These are phyloP conservation scores for Cytospora leucostoma DNA, from an alignment of 2,329 filamentous ascomycete species.

Conservation along the genomic window DNA sequence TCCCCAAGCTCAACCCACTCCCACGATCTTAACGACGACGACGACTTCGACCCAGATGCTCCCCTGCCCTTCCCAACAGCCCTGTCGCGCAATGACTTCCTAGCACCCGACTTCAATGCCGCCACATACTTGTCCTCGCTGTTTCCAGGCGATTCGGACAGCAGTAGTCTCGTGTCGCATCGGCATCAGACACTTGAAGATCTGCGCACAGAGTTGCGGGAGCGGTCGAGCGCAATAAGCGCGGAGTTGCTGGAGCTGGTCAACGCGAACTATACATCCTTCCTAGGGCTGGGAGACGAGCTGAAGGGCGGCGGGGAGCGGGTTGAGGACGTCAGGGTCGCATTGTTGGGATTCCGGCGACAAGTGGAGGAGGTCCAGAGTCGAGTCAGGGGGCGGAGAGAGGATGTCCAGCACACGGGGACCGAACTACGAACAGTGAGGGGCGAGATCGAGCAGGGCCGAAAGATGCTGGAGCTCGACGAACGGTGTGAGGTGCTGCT, in stretches of 20 bases:
- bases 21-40: slow-evolving; percentile 42
- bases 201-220: slow-evolving; percentile 80
- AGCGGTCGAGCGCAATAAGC: slow-evolving; percentile 76
- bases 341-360: slow-evolving; percentile 79
- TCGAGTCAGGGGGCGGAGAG: slow-evolving; percentile 63
- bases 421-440: slow-evolving; percentile 68
- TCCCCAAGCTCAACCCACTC: slow-evolving; percentile 38
- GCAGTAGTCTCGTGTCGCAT: slow-evolving; percentile 62
- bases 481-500: slow-evolving; percentile 65
- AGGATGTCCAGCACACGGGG: slow-evolving; percentile 63
- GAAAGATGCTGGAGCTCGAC: slow-evolving; percentile 67
- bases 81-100: slow-evolving; percentile 80
- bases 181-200: slow-evolving; percentile 97
- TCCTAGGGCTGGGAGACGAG: slow-evolving; percentile 78
- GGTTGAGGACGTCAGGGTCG: slow-evolving; percentile 86
- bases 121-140: slow-evolving; percentile 69
- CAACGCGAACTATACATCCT: slow-evolving; percentile 92
- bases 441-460: slow-evolving; percentile 60
- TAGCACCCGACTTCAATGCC: slow-evolving; percentile 75
- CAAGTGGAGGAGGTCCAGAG: slow-evolving; percentile 75
- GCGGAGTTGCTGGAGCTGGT: slow-evolving; percentile 91
- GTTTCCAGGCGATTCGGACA: slow-evolving; percentile 35
- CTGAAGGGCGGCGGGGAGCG: slow-evolving; percentile 86
- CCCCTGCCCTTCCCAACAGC: slow-evolving; percentile 86
- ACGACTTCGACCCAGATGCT: slow-evolving; percentile 50